Percentiles rank a stretch among this genome's conserved stretches.
Evolutionary conservation across 177 flowering plant species (phyloP).

Genomic region (Vitis hybrid): DNA sequence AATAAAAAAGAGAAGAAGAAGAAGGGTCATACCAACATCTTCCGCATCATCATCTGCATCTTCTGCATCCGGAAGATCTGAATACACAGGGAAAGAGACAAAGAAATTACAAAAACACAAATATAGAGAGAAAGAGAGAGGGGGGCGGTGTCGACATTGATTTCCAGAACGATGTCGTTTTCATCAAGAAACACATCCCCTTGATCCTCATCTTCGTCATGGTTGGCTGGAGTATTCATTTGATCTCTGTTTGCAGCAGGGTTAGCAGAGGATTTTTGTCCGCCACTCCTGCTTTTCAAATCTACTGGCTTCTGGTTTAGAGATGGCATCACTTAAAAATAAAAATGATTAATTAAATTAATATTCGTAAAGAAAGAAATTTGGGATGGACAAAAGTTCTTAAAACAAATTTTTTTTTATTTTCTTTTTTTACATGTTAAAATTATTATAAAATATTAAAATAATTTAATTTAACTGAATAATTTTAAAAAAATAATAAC

Average conservation of each 20-base stretch:
- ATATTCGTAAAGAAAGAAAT: no score
- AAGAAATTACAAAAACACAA: background rate
- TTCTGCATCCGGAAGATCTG: conserved; percentile 62
- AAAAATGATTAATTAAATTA: no score
- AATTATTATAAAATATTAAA: no score
- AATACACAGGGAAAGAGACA: background rate
- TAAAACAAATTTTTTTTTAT: no score
- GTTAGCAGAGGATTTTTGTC: conserved; percentile 4
- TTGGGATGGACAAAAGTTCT: no score
- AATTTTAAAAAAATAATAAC: no score
- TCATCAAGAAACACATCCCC: conserved; percentile 64
- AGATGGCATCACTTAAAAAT: no score
- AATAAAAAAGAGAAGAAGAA: background rate
- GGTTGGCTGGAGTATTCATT: conserved; percentile 4
- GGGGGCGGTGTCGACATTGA: conserved; percentile 31
- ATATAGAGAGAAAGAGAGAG: conserved; percentile 2
- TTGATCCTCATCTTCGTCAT: conserved; percentile 32
- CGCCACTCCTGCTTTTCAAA: background rate
- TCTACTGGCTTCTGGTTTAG: no score
- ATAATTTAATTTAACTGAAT: no score
- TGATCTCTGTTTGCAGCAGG: background rate
- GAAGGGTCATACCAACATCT: conserved; percentile 27
- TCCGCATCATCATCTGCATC: conserved; percentile 33
- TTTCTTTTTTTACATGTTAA: no score
- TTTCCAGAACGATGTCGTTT: conserved; percentile 51